Evolutionary conservation across 2,329 filamentous ascomycete genomes (phyloP), one percentile per base, ranked within the genome.

Genomic region (Phyllosticta citribraziliensis): DNA sequence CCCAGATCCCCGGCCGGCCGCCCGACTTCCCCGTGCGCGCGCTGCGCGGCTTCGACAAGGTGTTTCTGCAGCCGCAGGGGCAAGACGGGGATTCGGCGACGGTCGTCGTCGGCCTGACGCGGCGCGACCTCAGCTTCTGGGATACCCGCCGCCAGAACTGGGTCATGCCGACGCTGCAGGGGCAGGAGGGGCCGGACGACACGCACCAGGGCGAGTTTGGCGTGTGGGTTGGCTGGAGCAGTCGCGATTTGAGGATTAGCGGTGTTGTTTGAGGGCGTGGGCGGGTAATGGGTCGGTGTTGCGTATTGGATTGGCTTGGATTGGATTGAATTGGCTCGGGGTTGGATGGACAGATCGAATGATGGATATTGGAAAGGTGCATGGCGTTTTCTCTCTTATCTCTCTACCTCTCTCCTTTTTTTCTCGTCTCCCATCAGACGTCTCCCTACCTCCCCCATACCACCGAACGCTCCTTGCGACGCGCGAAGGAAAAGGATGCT

Each of bases 11-110:
- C 14, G 40, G 33, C 47, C 30, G 25, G 2, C 52, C 30, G 1
- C 58, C 40, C n/a, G 86, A 90, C 27, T 91, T 89, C 55, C 73
- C 74, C 0, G 68, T 74, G 3, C 63, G 69, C 2, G 72, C 74
- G 17, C 65, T 80, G 5, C 66, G 78, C 3, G 73, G 70, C 1
- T 80, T 78, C 55, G 75, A 78, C 20, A 80, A 79, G 64, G 52
- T 78, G 8, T 57, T 67, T 14, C 60, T 78, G 0, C 65, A 67
- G 47, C 68, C 69, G n/a, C 25, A 65, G 22, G 59, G 62, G 50
- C 27, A 56, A 27, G 9, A 25, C 5, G 60, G 57, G 19, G 65
- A 63, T 11, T 57, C 67, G 57, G 14, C 25, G 17, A 58, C 62
- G 30, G 73, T 77, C 0, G 63, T 62, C 22, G 76, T 79, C 55